A percentile compares a stretch with the other conserved stretches of the same genome.
Conservation (phyloP, 305 asterid genomes). For the Fraxinus floribunda region DNA sequence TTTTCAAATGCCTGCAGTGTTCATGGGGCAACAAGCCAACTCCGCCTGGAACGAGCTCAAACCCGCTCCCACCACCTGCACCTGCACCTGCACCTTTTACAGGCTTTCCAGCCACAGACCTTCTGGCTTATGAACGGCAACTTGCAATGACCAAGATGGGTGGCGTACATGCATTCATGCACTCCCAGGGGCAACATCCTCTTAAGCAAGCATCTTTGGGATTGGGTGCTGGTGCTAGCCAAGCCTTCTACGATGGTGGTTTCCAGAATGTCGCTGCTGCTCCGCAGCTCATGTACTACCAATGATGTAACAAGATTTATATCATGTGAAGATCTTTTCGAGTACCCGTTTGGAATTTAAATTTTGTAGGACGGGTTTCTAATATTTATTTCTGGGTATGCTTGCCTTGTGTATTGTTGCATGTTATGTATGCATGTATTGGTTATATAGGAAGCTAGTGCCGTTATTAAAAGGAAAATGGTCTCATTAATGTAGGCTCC, state of each 20-base stretch:
- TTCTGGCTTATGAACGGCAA: constrained; percentile 41
- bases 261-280: constrained; percentile 33
- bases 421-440: not conserved
- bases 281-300: constrained; percentile 45
- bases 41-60: constrained; percentile 45
- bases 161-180: constrained; percentile 28
- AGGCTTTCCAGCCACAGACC: constrained; percentile 33
- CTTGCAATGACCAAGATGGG: constrained; percentile 48
- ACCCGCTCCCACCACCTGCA: constrained; percentile 48
- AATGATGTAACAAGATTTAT: constrained; percentile 14
- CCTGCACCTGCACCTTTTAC: constrained; percentile 37
- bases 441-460: not conserved
- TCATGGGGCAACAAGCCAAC: constrained; percentile 61
- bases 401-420: not conserved
- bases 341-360: not conserved
- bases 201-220: constrained; percentile 29
- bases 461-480: not conserved
- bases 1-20: constrained; percentile 32
- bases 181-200: constrained; percentile 40
- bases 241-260: constrained; percentile 45
- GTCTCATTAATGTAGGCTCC: not conserved
- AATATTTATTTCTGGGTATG: not conserved
- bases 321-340: not conserved
- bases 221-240: constrained; percentile 38
- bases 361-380: not conserved